A percentile compares a stretch with the other conserved stretches of the same genome.
These are phyloP conservation scores for Coemansia sp. DNA, from an alignment of 192 early-diverging fungal genomes.

Conservation along the genomic window DNA sequence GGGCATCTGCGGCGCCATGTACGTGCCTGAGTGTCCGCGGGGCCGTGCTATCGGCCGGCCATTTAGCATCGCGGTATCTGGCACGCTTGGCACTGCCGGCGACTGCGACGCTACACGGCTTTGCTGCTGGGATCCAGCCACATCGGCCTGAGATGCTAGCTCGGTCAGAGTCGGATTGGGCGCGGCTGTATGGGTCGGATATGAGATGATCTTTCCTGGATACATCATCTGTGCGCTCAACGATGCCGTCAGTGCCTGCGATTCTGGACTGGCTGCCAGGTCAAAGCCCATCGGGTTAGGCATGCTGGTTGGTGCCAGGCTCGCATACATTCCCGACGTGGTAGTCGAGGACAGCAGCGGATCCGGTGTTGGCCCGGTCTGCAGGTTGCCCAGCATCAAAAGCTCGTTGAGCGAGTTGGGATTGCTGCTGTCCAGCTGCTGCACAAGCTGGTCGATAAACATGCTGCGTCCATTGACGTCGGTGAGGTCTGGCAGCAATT, in stretches of 20 bases:
- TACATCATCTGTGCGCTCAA: slow-evolving; percentile 12
- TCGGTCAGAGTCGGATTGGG: slow-evolving; percentile 34
- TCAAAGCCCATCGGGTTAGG: slow-evolving; percentile 21
- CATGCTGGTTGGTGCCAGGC: slow-evolving; percentile 6
- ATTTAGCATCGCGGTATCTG: slow-evolving; percentile 15
- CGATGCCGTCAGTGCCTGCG: slow-evolving; percentile 7
- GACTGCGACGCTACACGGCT: slow-evolving; percentile 33
- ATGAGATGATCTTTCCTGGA: neutral
- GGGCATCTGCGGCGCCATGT: slow-evolving; percentile 13
- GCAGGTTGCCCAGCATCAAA: slow-evolving; percentile 33
- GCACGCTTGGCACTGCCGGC: slow-evolving; percentile 19
- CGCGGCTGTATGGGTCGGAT: neutral
- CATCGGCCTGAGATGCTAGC: slow-evolving; percentile 11
- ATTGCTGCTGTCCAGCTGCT: slow-evolving; percentile 51
- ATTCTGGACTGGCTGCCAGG: slow-evolving; percentile 38
- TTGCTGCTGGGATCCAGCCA: neutral
- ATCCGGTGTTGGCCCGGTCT: slow-evolving; percentile 25
- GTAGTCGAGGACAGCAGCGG: slow-evolving; percentile 43
- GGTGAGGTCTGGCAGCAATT: slow-evolving; percentile 43
- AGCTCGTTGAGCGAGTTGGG: slow-evolving; percentile 35
- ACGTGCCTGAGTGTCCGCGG: slow-evolving; percentile 20
- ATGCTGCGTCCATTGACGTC: slow-evolving; percentile 41
- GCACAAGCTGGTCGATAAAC: slow-evolving; percentile 46
- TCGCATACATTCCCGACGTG: slow-evolving; percentile 20
- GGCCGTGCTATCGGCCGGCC: slow-evolving; percentile 40